Conservation (phyloP, 345 rosid genomes). For the Citrus sinensis region DNA sequence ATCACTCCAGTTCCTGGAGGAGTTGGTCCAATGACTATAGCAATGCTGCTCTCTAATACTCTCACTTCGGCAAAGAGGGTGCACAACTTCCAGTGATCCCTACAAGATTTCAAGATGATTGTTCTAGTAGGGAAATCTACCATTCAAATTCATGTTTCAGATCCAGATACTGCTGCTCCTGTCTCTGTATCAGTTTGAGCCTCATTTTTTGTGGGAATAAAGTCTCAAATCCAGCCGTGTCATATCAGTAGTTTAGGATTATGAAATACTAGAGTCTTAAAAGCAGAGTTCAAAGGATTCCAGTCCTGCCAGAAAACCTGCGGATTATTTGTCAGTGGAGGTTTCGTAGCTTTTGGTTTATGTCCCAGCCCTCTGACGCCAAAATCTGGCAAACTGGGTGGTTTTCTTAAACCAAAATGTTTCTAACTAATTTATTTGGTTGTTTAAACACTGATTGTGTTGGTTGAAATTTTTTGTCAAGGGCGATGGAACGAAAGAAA, state of each 20-base stretch:
- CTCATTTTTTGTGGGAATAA: neutral
- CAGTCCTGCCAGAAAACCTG: neutral
- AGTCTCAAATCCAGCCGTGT: neutral
- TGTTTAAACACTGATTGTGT: neutral
- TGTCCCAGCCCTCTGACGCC: neutral
- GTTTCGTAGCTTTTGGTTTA: neutral
- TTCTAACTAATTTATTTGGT: too few relatives aligned
- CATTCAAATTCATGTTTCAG: neutral
- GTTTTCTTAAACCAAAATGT: neutral
- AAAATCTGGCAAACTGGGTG: neutral
- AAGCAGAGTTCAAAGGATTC: neutral
- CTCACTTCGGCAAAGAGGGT: constrained; percentile 68
- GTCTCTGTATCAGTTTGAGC: neutral
- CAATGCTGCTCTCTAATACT: constrained; percentile 87
- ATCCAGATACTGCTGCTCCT: neutral
- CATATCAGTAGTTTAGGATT: neutral
- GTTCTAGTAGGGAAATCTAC: neutral
- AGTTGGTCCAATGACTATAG: constrained; percentile 93
- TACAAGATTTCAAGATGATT: neutral
- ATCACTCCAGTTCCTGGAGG: constrained; percentile 89
- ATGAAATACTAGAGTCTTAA: neutral
- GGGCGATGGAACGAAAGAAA: neutral
- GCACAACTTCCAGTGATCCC: constrained; percentile 43
- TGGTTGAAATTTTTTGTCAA: neutral
- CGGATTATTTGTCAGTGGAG: neutral